A percentile compares a stretch with the other conserved stretches of the same genome.
phyloP scores from a whole-genome alignment of 164 flowering plant genomes.

The Pachysandra terminalis region DNA sequence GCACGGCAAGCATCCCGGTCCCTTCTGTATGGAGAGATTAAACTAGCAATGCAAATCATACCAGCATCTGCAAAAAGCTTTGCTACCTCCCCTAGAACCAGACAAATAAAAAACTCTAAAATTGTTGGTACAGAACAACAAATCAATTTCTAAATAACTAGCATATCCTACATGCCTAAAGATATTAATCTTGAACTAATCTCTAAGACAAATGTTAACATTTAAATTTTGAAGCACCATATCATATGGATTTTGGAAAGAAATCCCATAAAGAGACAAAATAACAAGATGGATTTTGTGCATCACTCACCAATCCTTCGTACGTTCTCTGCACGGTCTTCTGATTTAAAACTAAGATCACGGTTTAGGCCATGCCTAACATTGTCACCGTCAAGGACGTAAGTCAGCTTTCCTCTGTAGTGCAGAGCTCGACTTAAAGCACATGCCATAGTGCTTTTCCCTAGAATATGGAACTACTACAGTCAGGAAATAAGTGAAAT shows the following conservation, averaged over 20 bases:
- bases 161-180: not conserved
- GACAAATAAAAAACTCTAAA: not conserved
- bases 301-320: slow-evolving; percentile 70
- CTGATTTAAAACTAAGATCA: slow-evolving; percentile 78
- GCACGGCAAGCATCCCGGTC: slow-evolving; percentile 91
- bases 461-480: slow-evolving; percentile 33
- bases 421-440: slow-evolving; percentile 61
- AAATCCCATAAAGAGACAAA: too few relatives aligned
- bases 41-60: slow-evolving; percentile 89
- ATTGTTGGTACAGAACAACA: not conserved
- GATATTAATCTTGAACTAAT: too few relatives aligned
- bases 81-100: slow-evolving; percentile 99
- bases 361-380: slow-evolving; percentile 82
- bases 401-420: slow-evolving; percentile 68
- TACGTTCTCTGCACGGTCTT: slow-evolving; percentile 90
- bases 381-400: slow-evolving; percentile 95
- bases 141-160: not conserved
- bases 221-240: not conserved
- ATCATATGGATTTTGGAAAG: too few relatives aligned
- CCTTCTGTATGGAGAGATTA: slow-evolving; percentile 89
- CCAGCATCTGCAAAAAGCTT: slow-evolving; percentile 99
- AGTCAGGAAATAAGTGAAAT: slow-evolving; percentile 1
- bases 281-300: not conserved
- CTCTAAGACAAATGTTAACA: not conserved
- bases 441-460: slow-evolving; percentile 95